Evolutionary conservation across 345 rosid genomes (phyloP).

Genomic region (Syzygium aqueum): DNA sequence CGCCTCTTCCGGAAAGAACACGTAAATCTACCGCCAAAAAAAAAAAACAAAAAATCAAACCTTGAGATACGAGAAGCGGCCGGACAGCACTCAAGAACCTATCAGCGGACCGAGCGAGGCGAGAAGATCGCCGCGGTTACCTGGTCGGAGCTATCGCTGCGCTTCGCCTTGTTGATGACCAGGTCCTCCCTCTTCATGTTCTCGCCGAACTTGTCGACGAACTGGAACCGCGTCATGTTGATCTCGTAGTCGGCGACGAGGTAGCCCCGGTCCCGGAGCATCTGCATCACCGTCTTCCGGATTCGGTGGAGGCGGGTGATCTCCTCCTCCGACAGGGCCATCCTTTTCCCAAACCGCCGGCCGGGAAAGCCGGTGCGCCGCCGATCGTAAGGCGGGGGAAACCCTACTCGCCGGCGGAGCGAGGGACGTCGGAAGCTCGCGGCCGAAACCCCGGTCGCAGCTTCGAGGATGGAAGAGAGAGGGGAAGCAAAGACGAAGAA

Average conservation of each 20-base stretch:
- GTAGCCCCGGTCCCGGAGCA: constrained; percentile 31
- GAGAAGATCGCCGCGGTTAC: not conserved
- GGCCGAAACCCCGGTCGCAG: not conserved
- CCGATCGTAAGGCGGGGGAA: not conserved
- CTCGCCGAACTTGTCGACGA: constrained; percentile 17
- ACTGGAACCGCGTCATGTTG: constrained; percentile 10
- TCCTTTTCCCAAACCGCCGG: not conserved
- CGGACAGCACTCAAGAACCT: not conserved
- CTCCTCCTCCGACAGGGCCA: constrained; percentile 31
- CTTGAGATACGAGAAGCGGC: not conserved
- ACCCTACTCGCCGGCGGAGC: not conserved
- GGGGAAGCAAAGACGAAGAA: not conserved
- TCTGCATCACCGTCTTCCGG: constrained; percentile 27
- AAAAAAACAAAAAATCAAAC: not conserved
- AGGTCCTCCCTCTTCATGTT: constrained; percentile 39
- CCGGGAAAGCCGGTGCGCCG: not conserved
- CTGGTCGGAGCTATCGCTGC: constrained; percentile 17
- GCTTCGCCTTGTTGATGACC: constrained; percentile 19
- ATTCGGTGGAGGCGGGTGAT: constrained; percentile 24
- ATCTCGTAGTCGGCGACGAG: constrained; percentile 16
- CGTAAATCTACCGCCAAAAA: constrained; percentile 41
- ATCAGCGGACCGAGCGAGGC: not conserved
- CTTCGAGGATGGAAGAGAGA: not conserved
- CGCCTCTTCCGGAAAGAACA: constrained; percentile 86
- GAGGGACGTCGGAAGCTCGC: no score